Conservation (phyloP, 2,329 filamentous ascomycete genomes). For the Apiospora arundinis region DNA sequence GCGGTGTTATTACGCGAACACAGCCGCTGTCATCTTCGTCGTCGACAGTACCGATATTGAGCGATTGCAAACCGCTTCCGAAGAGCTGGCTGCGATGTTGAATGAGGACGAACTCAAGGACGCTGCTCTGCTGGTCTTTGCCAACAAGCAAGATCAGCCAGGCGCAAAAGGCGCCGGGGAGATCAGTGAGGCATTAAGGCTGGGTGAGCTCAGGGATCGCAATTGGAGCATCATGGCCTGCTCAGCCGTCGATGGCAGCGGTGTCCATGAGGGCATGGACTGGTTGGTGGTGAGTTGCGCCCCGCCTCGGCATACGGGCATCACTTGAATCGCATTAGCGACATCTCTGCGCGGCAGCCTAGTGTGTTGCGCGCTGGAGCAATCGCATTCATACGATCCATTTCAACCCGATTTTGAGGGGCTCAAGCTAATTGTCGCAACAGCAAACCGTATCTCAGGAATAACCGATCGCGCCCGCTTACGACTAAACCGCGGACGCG, state of each 20-base stretch:
- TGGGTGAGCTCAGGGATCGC: slow-evolving; percentile 90
- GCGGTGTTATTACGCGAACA: slow-evolving; percentile 99
- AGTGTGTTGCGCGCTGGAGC: neutral
- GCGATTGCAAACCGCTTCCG: slow-evolving; percentile 86
- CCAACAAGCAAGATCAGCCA: slow-evolving; percentile 99
- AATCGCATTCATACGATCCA: too few species aligned
- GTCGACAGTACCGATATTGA: slow-evolving; percentile 99
- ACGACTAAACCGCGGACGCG: neutral
- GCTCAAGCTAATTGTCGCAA: neutral
- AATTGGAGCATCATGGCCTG: slow-evolving; percentile 99
- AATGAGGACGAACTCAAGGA: slow-evolving; percentile 98
- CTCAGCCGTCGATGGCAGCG: slow-evolving; percentile 92
- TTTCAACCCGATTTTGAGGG: neutral
- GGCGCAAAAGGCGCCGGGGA: slow-evolving; percentile 96
- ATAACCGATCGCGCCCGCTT: neutral
- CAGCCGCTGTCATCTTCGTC: slow-evolving; percentile 97
- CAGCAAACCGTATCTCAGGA: slow-evolving; percentile 21
- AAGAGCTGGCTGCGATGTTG: slow-evolving; percentile 93
- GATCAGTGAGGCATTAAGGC: slow-evolving; percentile 89
- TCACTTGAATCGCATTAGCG: neutral
- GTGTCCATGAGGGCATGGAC: slow-evolving; percentile 97
- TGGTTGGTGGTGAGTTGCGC: slow-evolving; percentile 81
- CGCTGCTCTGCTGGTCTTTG: slow-evolving; percentile 94
- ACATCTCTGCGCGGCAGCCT: neutral
- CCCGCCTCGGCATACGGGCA: neutral